Base-by-base conservation (phyloP, 2,329 filamentous ascomycete species). In the Beauveria bassiana region DNA sequence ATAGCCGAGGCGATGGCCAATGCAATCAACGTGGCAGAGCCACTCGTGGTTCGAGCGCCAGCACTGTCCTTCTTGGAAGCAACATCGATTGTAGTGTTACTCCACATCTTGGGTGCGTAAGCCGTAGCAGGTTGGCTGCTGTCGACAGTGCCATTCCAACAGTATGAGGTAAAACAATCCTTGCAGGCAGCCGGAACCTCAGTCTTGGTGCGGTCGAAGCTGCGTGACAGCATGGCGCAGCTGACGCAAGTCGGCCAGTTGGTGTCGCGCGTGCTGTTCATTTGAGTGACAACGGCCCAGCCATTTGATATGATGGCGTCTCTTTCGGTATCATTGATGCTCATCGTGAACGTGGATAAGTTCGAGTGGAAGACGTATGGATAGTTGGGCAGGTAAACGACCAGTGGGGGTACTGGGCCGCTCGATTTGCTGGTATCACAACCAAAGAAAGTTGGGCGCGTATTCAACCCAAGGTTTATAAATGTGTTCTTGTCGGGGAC, bases 291-390 rank as follows among this genome's bases (percentile, higher is more conserved):
- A 20, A 88, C 85, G 67, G 95, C 84, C 77, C 89, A 95, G 22
- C 91, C 93, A 75, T 99, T 98, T 66, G 84, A 74, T 69, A 99
- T 91, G 70, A 96, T 90, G 64, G 82, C 81, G 71, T 96, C 85
- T 65, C 93, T 89, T 75, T 91, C 75, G 1, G 71, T 74, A 67
- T 84, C 75, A 42, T 82, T 79, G 79, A 93, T 91, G 46, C 75
- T 74, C 43, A 86, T 78, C 63, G 86, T 79, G 72, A 89, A 93
- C 54, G 93, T 97, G 2, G 88, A 89, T 7, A 88, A 81, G 77
- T 98, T 98, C 73, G 87, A 89, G 65, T 81, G 75, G 70, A 83
- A 84, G 52, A 87, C 82, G 75, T 96, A 96, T 1, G 92, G 93
- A 24, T 87, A 81, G 72, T 76, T 76, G 68, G 95, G 91, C 51